Percentiles rank a stretch among this genome's conserved stretches.
phyloP scores from a whole-genome alignment of 306 rosid species.

The Castanea crenata region DNA sequence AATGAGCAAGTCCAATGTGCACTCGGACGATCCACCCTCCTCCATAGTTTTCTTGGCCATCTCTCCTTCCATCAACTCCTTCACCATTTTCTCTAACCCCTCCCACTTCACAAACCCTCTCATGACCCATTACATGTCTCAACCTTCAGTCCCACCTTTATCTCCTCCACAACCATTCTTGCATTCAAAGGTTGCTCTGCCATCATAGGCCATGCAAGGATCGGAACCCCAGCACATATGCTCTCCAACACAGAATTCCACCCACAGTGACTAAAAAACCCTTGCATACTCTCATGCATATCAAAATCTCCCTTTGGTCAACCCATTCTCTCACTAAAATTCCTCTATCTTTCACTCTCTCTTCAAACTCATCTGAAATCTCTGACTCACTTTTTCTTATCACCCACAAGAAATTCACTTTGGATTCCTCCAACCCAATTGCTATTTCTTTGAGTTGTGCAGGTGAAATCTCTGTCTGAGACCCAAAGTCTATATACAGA shows the following conservation, averaged over 20 bases:
- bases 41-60: slow-evolving; percentile 39
- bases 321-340: too few species aligned
- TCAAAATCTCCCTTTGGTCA: too few species aligned
- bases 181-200: too few species aligned
- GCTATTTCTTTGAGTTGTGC: slow-evolving; percentile 44
- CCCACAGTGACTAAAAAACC: slow-evolving; percentile 58
- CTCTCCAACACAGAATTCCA: slow-evolving; percentile 53
- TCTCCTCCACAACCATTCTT: too few species aligned
- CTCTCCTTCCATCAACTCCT: slow-evolving; percentile 41
- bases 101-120: slow-evolving; percentile 41
- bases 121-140: slow-evolving; percentile 23
- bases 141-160: slow-evolving; percentile 31
- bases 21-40: slow-evolving; percentile 45
- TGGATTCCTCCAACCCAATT: slow-evolving; percentile 25
- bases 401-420: too few species aligned
- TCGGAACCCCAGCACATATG: slow-evolving; percentile 35
- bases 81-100: slow-evolving; percentile 10
- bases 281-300: neutral
- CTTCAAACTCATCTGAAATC: too few species aligned
- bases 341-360: too few species aligned
- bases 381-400: too few species aligned
- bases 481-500: slow-evolving; percentile 48
- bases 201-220: too few species aligned
- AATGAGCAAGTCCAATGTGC: slow-evolving; percentile 11
- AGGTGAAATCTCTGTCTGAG: slow-evolving; percentile 30